These are phyloP conservation scores for Blastocystis hominis DNA, from an alignment of 352 stramenopile species.

Conservation along the genomic window DNA sequence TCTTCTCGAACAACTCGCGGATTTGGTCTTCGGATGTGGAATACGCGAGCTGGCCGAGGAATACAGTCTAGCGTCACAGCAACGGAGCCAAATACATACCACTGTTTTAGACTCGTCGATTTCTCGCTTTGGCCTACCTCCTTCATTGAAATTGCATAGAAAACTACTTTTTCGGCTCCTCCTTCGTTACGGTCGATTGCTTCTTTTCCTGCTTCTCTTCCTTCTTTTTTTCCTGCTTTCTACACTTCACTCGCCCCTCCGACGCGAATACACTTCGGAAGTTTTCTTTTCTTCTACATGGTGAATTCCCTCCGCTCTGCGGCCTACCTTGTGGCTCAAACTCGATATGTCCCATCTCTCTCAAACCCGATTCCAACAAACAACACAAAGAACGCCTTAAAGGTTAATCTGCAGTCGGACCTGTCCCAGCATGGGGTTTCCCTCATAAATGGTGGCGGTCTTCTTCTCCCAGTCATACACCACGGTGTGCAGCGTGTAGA, in stretches of 20 bases:
- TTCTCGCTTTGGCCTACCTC: neutral
- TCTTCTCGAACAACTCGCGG: conserved; percentile 3
- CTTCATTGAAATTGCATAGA: neutral
- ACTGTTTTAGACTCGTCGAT: conserved; percentile 1
- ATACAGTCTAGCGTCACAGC: neutral
- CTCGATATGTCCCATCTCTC: neutral
- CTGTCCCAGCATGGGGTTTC: conserved; percentile 31
- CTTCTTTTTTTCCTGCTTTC: neutral
- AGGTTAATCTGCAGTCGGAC: conserved; percentile 32
- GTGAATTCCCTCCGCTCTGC: neutral
- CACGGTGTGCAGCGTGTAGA: conserved; percentile 38
- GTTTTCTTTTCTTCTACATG: neutral
- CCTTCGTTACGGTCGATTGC: neutral
- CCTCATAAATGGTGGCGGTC: conserved; percentile 38
- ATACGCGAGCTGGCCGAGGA: neutral
- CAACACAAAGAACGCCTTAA: neutral
- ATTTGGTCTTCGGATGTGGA: conserved; percentile 42
- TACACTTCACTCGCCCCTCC: neutral
- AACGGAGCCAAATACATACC: neutral
- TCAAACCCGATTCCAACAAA: neutral
- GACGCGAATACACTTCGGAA: neutral
- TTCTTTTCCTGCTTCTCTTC: neutral
- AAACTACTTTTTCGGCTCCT: neutral
- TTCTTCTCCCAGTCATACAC: conserved; percentile 24
- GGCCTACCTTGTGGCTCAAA: neutral